Percentiles rank a stretch among this genome's conserved stretches.
Evolutionary conservation across 2,329 filamentous ascomycete genomes (phyloP).

Genomic region (Capronia epimyces): DNA sequence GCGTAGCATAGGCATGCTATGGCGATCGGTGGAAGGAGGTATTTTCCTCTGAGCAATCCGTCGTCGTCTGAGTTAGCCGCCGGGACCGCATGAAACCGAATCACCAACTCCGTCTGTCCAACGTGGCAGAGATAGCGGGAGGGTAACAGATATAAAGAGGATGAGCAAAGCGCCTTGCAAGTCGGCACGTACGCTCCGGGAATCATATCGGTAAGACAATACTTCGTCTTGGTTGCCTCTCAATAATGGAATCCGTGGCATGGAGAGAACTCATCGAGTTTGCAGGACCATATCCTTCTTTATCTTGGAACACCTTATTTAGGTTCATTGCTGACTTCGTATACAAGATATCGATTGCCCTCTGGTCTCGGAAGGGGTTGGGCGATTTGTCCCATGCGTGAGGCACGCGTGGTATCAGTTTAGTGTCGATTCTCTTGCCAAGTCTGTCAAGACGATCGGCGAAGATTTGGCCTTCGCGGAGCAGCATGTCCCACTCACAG

Average conservation of each 20-base stretch:
- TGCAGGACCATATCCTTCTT: slow-evolving; percentile 19
- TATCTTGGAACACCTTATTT: slow-evolving; percentile 37
- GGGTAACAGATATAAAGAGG: neutral
- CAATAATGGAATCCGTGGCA: slow-evolving; percentile 22
- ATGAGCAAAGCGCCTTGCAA: neutral
- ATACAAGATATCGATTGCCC: slow-evolving; percentile 40
- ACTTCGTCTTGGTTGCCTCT: slow-evolving; percentile 23
- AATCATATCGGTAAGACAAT: slow-evolving; percentile 21
- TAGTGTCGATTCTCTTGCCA: slow-evolving; percentile 42
- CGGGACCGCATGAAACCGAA: too few species aligned
- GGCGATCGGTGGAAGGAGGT: too few species aligned
- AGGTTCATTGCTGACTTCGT: slow-evolving; percentile 41
- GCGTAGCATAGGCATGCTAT: too few species aligned
- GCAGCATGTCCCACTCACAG: slow-evolving; percentile 63
- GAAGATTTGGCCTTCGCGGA: slow-evolving; percentile 52
- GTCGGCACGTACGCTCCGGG: neutral
- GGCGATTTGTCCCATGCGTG: slow-evolving; percentile 48
- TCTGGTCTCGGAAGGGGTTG: slow-evolving; percentile 45
- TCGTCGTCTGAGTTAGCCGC: too few species aligned
- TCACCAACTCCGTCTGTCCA: slow-evolving; percentile 9
- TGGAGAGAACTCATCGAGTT: slow-evolving; percentile 25
- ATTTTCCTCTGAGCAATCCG: too few species aligned
- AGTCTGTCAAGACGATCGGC: slow-evolving; percentile 38
- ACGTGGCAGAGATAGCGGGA: neutral
- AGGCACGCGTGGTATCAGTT: slow-evolving; percentile 43